Percentiles rank a stretch among this genome's conserved stretches.
These are phyloP conservation scores for Endoconidiophora laricicola DNA, from an alignment of 2,329 filamentous ascomycete species.

Conservation along the genomic window DNA sequence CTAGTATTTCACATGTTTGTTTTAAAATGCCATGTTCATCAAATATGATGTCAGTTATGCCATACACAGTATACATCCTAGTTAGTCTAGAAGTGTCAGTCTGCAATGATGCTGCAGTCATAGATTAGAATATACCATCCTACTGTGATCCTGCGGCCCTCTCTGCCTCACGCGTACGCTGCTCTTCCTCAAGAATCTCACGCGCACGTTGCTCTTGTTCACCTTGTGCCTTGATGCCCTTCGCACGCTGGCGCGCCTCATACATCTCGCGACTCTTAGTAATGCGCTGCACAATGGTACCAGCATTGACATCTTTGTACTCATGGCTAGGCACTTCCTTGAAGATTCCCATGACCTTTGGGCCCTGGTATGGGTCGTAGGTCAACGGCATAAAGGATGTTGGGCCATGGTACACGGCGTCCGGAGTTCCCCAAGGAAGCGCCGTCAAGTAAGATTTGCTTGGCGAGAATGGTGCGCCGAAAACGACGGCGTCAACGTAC, in stretches of 20 bases:
- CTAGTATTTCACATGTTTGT: too few species aligned
- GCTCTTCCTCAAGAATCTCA: constrained; percentile 45
- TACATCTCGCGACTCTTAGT: constrained; percentile 74
- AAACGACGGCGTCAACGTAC: constrained; percentile 78
- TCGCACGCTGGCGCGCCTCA: constrained; percentile 78
- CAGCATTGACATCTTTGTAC: constrained; percentile 79
- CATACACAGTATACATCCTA: too few species aligned
- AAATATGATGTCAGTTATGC: too few species aligned
- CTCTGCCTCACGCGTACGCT: constrained; percentile 31
- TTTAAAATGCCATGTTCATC: too few species aligned
- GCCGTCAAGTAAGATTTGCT: constrained; percentile 60
- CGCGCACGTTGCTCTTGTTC: constrained; percentile 50
- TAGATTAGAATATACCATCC: too few species aligned
- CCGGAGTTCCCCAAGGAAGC: constrained; percentile 57
- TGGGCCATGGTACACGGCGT: constrained; percentile 87
- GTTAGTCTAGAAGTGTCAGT: too few species aligned
- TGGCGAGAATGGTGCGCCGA: constrained; percentile 78
- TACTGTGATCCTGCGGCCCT: constrained; percentile 14
- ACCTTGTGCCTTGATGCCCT: constrained; percentile 67
- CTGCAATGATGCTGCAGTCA: too few species aligned
- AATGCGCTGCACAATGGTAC: constrained; percentile 80
- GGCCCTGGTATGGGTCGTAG: constrained; percentile 65
- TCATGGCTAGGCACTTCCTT: constrained; percentile 58
- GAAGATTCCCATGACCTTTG: constrained; percentile 74
- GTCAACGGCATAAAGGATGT: constrained; percentile 75